Percentiles rank a stretch among this genome's conserved stretches.
phyloP scores from a whole-genome alignment of 2,329 filamentous ascomycete genomes.

The Neurospora crassa region DNA sequence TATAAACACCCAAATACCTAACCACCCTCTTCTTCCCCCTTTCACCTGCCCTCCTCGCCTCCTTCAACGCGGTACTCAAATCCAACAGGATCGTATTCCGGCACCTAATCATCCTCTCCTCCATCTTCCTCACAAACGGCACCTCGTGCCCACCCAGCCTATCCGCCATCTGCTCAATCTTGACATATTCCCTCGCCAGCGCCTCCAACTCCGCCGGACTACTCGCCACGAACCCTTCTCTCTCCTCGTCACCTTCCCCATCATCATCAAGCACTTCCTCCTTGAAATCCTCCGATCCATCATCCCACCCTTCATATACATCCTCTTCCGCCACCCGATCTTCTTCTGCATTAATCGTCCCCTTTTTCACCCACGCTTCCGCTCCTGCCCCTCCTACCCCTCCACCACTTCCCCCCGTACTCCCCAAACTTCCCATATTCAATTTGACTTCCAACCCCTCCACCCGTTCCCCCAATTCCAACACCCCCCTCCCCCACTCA shows the following conservation, averaged over 20 bases:
- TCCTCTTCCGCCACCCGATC: constrained; percentile 32
- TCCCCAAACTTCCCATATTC: constrained; percentile 74
- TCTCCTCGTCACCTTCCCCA: constrained; percentile 23
- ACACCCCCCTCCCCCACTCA: constrained; percentile 48
- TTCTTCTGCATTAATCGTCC: constrained; percentile 51
- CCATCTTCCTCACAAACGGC: constrained; percentile 41
- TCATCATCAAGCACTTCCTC: constrained; percentile 12
- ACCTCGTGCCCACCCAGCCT: constrained; percentile 33
- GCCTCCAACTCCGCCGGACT: constrained; percentile 36
- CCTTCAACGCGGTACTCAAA: constrained; percentile 37
- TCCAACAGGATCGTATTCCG: constrained; percentile 49
- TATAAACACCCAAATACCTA: constrained; percentile 44
- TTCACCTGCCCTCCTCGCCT: constrained; percentile 27
- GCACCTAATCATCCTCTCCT: constrained; percentile 42
- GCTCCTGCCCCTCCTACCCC: constrained; percentile 47
- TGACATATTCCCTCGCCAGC: constrained; percentile 36
- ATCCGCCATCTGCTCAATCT: constrained; percentile 32
- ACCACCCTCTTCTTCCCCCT: constrained; percentile 36
- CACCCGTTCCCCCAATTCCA: constrained; percentile 58
- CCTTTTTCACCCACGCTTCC: constrained; percentile 50
- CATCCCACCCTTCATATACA: constrained; percentile 21
- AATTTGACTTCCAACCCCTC: constrained; percentile 54
- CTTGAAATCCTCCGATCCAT: constrained; percentile 21
- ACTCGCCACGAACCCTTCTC: constrained; percentile 31
- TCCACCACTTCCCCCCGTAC: constrained; percentile 65